Conservation (phyloP, 108 stramenopile species). For the Phaeodactylum tricornutum region DNA sequence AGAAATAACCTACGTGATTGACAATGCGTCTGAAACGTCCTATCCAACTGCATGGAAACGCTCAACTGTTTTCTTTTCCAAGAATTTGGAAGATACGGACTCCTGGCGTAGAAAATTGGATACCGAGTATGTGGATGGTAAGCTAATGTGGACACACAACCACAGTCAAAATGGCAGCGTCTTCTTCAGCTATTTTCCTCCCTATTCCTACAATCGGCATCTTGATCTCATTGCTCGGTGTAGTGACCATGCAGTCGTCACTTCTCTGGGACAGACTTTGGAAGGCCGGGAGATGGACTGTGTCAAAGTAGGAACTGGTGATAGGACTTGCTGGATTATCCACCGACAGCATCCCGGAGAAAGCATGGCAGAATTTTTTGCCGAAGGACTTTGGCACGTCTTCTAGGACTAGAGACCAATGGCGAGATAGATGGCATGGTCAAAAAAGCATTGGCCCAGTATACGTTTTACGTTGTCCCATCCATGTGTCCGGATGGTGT, state of each 20-base stretch:
- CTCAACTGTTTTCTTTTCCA: slow-evolving; percentile 30
- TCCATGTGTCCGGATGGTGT: slow-evolving; percentile 55
- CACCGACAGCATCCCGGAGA: slow-evolving; percentile 57
- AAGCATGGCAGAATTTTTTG: slow-evolving; percentile 43
- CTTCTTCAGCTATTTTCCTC: slow-evolving; percentile 51
- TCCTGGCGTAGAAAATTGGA: slow-evolving; percentile 24
- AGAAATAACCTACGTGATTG: slow-evolving; percentile 27
- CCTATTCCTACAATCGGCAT: slow-evolving; percentile 47
- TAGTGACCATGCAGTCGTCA: slow-evolving; percentile 7
- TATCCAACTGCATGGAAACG: slow-evolving; percentile 50
- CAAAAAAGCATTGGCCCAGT: slow-evolving; percentile 19
- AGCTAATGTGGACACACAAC: slow-evolving; percentile 29
- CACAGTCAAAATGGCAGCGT: slow-evolving; percentile 21
- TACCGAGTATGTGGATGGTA: slow-evolving; percentile 36
- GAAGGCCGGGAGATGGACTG: slow-evolving; percentile 47
- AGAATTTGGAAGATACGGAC: slow-evolving; percentile 24
- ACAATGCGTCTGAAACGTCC: slow-evolving; percentile 30
- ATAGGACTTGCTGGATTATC: slow-evolving; percentile 33
- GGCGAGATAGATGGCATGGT: slow-evolving; percentile 24
- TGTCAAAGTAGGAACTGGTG: slow-evolving; percentile 31
- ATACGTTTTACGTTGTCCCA: slow-evolving; percentile 54
- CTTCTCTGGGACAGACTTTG: slow-evolving; percentile 35
- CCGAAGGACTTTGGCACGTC: slow-evolving; percentile 36
- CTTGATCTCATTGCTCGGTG: slow-evolving; percentile 38
- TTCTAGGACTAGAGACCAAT: slow-evolving; percentile 18